Evolutionary conservation across 2,329 filamentous ascomycete genomes (phyloP), one percentile per base, ranked within the genome.

Genomic region (Knufia petricola): DNA sequence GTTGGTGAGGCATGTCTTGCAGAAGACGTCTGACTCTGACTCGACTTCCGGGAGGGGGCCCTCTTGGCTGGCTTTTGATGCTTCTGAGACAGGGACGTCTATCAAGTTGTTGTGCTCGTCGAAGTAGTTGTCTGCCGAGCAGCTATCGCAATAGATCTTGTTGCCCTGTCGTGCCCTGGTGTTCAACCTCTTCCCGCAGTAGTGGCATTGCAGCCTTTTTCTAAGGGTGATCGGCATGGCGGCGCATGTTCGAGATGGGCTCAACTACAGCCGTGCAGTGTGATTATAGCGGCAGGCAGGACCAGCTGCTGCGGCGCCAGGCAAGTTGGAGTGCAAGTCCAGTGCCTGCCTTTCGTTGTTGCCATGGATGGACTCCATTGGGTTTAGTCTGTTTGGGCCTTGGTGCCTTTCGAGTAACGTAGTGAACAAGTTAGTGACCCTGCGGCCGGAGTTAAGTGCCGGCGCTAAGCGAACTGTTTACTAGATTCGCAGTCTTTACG

Each of bases 31-130:
- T 63, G 41, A 67, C 62, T 48, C 58, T 48, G 63, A 59, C 36
- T 62, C 56, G 48, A 54, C 47, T 32, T 62, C 57, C 52, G 49
- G 55, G 54, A 71, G 68, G 46, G 71, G 49, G 61, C 60, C 39
- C 52, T 66, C 62, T 48, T 69, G 59, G 69, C 64, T 52, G 65
- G 64, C 41, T 69, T n/a, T 67, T 4, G 50, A n/a, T 73, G 76
- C 50, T 78, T 77, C 17, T 75, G 68, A 20, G 32, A 81, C 73
- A 2, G 87, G 88, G 21, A 89, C 87, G 65, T 98, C 90, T 49
- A 86, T 84, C 56, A 96, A 92, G 44, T 94, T 81, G 60, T 90
- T 90, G 63, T 87, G 79, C 85, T 92, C 76, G 63, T 98, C 92
- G 26, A 95, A 73, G 69, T 87, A 85, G 66, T 96, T 98, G 51